These are phyloP conservation scores for Akanthomyces muscarius DNA, from an alignment of 2,329 filamentous ascomycete genomes.

Conservation along the genomic window DNA sequence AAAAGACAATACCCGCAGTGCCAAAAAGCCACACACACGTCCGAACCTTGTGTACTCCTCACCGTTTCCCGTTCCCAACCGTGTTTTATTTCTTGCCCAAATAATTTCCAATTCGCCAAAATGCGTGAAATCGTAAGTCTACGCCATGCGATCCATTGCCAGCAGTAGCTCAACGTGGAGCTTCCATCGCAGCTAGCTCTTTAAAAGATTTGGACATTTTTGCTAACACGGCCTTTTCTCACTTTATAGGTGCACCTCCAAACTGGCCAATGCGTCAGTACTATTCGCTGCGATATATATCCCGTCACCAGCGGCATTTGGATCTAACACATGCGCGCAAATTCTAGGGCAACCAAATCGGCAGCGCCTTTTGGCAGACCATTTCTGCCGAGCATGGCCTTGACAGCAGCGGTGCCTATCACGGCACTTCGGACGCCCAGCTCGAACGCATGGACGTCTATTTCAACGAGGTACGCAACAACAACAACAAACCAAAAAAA, in stretches of 20 bases:
- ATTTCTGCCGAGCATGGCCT: constrained; percentile 92
- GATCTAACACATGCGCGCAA: not conserved
- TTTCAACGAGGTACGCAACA: constrained; percentile 67
- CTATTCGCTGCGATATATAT: not conserved
- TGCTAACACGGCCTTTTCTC: not conserved
- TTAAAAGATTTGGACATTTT: not conserved
- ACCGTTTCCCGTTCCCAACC: not conserved
- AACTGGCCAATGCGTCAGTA: not conserved
- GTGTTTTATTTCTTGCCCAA: not conserved
- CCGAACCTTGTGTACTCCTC: too few species aligned
- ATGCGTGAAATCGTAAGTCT: constrained; percentile 5
- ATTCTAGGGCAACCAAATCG: constrained; percentile 95
- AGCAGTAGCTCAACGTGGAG: too few species aligned
- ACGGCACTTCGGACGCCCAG: constrained; percentile 96
- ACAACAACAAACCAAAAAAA: too few species aligned
- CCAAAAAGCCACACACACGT: too few species aligned
- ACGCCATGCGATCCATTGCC: not conserved
- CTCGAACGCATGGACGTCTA: constrained; percentile 99
- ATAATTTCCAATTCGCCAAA: not conserved
- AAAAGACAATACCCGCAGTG: too few species aligned
- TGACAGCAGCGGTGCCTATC: constrained; percentile 95
- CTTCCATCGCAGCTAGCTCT: not conserved
- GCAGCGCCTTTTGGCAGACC: constrained; percentile 98
- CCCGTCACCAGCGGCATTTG: too few species aligned
- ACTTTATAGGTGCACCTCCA: not conserved